Evolutionary conservation across 768 basidiomycete species (phyloP).

Genomic region (Clavulina sp.): DNA sequence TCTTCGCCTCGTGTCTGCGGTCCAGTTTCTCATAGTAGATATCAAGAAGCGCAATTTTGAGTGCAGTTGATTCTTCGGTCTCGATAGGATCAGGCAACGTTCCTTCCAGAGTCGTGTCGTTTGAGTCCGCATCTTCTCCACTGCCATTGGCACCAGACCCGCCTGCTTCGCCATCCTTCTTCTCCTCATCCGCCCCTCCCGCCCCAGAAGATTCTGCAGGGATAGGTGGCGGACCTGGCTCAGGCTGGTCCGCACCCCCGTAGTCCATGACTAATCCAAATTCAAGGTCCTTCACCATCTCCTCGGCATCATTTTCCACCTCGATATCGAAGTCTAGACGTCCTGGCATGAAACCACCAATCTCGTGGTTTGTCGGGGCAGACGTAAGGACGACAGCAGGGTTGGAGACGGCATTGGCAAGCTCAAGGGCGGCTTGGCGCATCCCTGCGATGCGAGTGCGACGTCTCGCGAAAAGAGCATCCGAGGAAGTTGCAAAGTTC

Average conservation of each 20-base stretch:
- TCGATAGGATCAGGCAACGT: conserved; percentile 38
- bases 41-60: conserved; percentile 79
- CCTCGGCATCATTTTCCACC: conserved; percentile 91
- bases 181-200: conserved; percentile 42
- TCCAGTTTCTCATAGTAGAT: conserved; percentile 83
- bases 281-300: conserved; percentile 87
- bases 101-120: conserved; percentile 3
- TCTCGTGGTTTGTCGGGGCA: conserved; percentile 75
- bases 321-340: conserved; percentile 98
- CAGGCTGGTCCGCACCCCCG: conserved; percentile 55
- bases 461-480: too few relatives aligned
- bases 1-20: conserved; percentile 69
- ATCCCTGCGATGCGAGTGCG: not conserved
- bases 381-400: conserved; percentile 65
- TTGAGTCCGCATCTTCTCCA: conserved; percentile 31
- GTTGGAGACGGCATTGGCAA: conserved; percentile 17
- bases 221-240: conserved; percentile 22
- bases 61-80: conserved; percentile 60
- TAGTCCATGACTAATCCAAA: conserved; percentile 77
- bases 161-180: conserved; percentile 49
- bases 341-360: conserved; percentile 84
- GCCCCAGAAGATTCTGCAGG: conserved; percentile 3
- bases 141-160: conserved; percentile 10
- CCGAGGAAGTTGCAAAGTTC: too few relatives aligned
- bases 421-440: not conserved